Conservation (phyloP, 768 basidiomycete genomes). For the Pulveroboletus sp. region DNA sequence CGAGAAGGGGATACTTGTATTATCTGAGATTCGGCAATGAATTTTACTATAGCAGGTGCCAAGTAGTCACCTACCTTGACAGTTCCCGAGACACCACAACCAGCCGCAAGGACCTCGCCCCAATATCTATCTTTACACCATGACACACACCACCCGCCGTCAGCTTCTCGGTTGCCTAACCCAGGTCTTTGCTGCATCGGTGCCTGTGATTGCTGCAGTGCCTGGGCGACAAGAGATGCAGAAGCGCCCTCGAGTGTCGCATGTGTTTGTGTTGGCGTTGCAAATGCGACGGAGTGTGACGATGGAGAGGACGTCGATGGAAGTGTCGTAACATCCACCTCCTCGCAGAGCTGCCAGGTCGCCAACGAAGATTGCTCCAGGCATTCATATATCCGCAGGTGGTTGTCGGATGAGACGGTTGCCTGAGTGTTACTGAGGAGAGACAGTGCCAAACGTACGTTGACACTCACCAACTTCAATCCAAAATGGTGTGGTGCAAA, state of each 20-base stretch:
- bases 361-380: conserved; percentile 65
- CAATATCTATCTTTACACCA: conserved; percentile 98
- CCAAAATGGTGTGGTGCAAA: conserved; percentile 88
- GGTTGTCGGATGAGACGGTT: conserved; percentile 81
- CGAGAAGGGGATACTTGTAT: conserved; percentile 68
- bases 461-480: conserved; percentile 67
- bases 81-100: conserved; percentile 63
- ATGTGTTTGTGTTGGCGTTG: conserved; percentile 67
- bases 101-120: conserved; percentile 84
- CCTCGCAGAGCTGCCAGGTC: conserved; percentile 73
- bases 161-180: conserved; percentile 68
- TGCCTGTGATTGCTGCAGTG: conserved; percentile 48
- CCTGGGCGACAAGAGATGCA: conserved; percentile 61
- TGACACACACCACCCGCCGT: conserved; percentile 88
- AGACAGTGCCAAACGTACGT: neutral
- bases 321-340: conserved; percentile 65
- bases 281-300: conserved; percentile 53
- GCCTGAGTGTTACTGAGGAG: conserved; percentile 47
- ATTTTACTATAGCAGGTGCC: neutral
- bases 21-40: conserved; percentile 41
- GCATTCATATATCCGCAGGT: conserved; percentile 87
- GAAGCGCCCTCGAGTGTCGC: conserved; percentile 49
- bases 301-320: conserved; percentile 39
- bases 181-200: conserved; percentile 37
- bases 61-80: conserved; percentile 56